Base-by-base conservation (phyloP, 169 alveolate genomes). In the Neospora caninum region DNA sequence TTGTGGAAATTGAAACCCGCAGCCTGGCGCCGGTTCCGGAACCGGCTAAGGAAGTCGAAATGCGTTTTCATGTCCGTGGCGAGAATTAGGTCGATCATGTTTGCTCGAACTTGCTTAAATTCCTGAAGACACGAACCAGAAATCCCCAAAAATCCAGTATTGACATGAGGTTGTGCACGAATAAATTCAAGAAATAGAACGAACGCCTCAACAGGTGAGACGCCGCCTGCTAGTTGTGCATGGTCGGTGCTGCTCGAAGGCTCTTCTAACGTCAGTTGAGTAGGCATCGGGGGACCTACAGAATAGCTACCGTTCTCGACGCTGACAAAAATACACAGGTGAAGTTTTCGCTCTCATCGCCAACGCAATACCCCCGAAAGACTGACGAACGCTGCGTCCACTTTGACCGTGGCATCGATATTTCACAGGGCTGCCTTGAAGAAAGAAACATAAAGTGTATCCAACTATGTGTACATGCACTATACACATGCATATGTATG, bases 51-150 rank as follows among this genome's bases (percentile, higher is more conserved):
- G 86, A 97, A 95, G 88, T 98, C 99, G 94, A 98, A 98, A 95
- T 98, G 99, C 54, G 96, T 96, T 88, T 97, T 98, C 99, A 98
- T 98, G 96, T 98, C 99, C 31, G 99, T 98, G 43, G 98, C 98
- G 54, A 98, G 94, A 86, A 98, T 98, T 94, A 98, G 93, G 53
- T 92, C 95, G 86, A 94, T 91, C 64, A 94, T 54, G 64, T 39
- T 43, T 31, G 87, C 69, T 36, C 96, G 93, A n/a, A 94, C n/a
- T 0, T 29, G 45, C 39, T 69, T 53, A 93, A 70, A 93, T 38
- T 87, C 82, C 92, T 49, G 69, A 54, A 87, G 49, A 49, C 54
- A 18, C 9, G 58, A 39, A 16, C 89, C 18, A 83, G 42, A 94
- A 95, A 38, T 54, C 95, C 89, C 13, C 42, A 69, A 9, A 83